These are phyloP conservation scores for Dovyalis caffra DNA, from an alignment of 345 rosid genomes.

Conservation along the genomic window DNA sequence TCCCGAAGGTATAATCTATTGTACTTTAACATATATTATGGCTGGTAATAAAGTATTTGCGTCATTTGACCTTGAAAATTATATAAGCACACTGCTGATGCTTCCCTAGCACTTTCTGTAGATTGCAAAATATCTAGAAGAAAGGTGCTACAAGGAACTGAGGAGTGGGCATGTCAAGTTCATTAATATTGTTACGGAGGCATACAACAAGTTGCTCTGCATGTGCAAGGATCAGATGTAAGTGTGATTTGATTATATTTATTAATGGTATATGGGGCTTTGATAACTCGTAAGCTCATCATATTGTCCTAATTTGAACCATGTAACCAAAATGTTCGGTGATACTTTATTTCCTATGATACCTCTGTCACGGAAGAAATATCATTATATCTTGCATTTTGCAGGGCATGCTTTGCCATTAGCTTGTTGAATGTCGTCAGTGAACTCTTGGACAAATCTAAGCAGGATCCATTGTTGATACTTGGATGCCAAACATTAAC, in stretches of 20 bases:
- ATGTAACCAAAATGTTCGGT: not conserved
- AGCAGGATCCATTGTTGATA: slow-evolving; percentile 57
- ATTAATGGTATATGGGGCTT: not conserved
- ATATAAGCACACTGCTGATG: not conserved
- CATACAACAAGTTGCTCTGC: slow-evolving; percentile 72
- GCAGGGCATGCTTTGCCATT: slow-evolving; percentile 80
- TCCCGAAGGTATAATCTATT: slow-evolving; percentile 67
- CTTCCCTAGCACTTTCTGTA: slow-evolving; percentile 26
- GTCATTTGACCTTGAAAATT: not conserved
- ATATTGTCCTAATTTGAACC: not conserved
- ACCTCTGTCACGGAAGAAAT: too few species aligned
- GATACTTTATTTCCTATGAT: not conserved
- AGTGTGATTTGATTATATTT: slow-evolving; percentile 14
- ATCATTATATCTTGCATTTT: slow-evolving; percentile 14
- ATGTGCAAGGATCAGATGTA: slow-evolving; percentile 89
- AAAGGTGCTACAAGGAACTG: slow-evolving; percentile 84
- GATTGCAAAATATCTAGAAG: slow-evolving; percentile 94
- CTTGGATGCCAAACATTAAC: slow-evolving; percentile 92
- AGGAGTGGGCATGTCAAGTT: slow-evolving; percentile 63
- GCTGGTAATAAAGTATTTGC: too few species aligned
- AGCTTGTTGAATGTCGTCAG: slow-evolving; percentile 73
- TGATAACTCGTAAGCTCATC: not conserved
- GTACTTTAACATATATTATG: not conserved
- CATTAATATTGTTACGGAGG: slow-evolving; percentile 61
- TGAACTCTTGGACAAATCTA: slow-evolving; percentile 72